A percentile compares a stretch with the other conserved stretches of the same genome.
Conservation (phyloP, 768 basidiomycete species). For the Cystobasidium ongulense region DNA sequence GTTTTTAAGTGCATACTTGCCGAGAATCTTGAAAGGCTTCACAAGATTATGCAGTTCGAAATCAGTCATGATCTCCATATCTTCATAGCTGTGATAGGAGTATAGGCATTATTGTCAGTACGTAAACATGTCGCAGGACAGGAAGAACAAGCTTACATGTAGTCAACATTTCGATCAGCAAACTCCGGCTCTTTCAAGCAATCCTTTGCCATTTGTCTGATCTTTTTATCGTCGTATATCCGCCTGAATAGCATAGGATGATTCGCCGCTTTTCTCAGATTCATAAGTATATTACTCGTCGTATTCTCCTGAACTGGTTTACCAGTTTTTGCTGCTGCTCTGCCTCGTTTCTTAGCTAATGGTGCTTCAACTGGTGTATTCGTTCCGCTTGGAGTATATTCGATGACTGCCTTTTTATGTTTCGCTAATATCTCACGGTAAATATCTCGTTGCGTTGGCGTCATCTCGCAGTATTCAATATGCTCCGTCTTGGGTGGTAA, state of each 20-base stretch:
- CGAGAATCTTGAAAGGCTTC: slow-evolving; percentile 68
- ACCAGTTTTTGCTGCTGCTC: slow-evolving; percentile 40
- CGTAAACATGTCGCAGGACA: not conserved
- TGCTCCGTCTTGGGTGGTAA: slow-evolving; percentile 86
- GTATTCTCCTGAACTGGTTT: slow-evolving; percentile 53
- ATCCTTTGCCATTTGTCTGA: slow-evolving; percentile 68
- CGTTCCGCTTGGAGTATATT: slow-evolving; percentile 42
- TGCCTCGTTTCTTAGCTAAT: slow-evolving; percentile 42
- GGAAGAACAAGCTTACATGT: slow-evolving; percentile 49
- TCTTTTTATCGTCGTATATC: slow-evolving; percentile 65
- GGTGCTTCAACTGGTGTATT: slow-evolving; percentile 46
- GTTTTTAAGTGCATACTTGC: slow-evolving; percentile 62
- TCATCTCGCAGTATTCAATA: slow-evolving; percentile 94
- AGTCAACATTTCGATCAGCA: slow-evolving; percentile 68
- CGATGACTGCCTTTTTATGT: slow-evolving; percentile 69
- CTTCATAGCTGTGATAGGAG: slow-evolving; percentile 56
- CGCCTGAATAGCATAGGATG: slow-evolving; percentile 95
- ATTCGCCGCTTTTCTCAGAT: slow-evolving; percentile 86
- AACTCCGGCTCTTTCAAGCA: slow-evolving; percentile 88
- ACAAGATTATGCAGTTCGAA: slow-evolving; percentile 85
- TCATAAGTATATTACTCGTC: slow-evolving; percentile 91
- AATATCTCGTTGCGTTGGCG: slow-evolving; percentile 65
- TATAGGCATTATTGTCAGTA: not conserved
- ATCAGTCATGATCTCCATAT: slow-evolving; percentile 94
- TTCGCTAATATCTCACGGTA: slow-evolving; percentile 78